Percentiles rank a stretch among this genome's conserved stretches.
Conservation (phyloP, 371 early-diverging fungal species). For the Saksenaea oblongispora region DNA sequence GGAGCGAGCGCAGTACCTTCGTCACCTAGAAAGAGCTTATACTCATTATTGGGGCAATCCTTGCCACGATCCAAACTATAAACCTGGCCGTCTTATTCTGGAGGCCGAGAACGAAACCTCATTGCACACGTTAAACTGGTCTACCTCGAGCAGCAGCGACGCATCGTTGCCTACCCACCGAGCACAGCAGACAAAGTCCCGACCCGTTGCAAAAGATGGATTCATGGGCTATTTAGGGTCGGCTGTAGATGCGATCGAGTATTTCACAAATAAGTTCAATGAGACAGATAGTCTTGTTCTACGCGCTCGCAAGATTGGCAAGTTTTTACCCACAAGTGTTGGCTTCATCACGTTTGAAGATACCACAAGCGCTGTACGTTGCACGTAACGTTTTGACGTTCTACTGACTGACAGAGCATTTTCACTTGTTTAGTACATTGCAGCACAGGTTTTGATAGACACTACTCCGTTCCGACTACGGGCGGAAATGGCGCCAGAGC, state of each 20-base stretch:
- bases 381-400: background rate
- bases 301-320: conserved; percentile 57
- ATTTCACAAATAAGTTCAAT: conserved; percentile 63
- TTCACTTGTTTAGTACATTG: conserved; percentile 44
- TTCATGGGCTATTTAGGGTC: conserved; percentile 46
- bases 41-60: conserved; percentile 52
- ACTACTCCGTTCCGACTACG: conserved; percentile 72
- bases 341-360: conserved; percentile 85
- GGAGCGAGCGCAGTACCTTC: conserved; percentile 43
- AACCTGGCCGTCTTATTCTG: conserved; percentile 37
- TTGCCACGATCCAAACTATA: conserved; percentile 35
- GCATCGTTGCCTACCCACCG: conserved; percentile 16
- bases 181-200: background rate
- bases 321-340: conserved; percentile 61
- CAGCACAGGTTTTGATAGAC: conserved; percentile 59
- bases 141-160: background rate
- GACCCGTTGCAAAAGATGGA: conserved; percentile 34
- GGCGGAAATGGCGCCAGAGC: conserved; percentile 73
- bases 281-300: conserved; percentile 61
- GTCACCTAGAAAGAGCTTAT: conserved; percentile 45
- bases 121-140: conserved; percentile 17
- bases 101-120: conserved; percentile 30
- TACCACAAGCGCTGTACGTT: conserved; percentile 59
- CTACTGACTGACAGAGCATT: background rate
- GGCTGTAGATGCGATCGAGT: conserved; percentile 69